Base-by-base conservation (phyloP, 1,284 basidiomycete species). In the Apiotrichum laibachii region DNA sequence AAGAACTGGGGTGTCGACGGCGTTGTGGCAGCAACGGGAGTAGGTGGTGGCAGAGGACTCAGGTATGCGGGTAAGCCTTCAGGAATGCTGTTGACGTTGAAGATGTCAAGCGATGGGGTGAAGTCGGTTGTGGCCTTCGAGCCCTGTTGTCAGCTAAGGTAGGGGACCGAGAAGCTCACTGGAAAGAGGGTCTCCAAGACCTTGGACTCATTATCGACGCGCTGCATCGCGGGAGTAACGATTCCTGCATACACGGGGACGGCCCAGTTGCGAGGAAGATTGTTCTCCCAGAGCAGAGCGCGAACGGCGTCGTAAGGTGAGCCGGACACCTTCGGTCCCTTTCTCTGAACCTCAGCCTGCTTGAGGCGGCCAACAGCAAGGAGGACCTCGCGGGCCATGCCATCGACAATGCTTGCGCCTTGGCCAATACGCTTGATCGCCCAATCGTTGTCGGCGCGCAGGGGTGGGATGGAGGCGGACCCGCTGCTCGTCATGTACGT, bases 231-330 rank as follows among this genome's bases (percentile, higher is more conserved):
- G 5, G 49, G 49, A 2, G 49, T 50, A 16, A 50, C 26, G 35
- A 50, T 6, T 1, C 35, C 21, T 2, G 49, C 49, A 10, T 35
- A 35, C 12, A 39, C 49, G 1, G 49, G 49, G 12, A 50, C 16
- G 12, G 21, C 49, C 49, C 49, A 50, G 49, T 50, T 35, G 34
- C 49, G 49, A 2, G 49, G 49, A 13, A 50, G 49, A 12, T 19
- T n/a, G 37, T 50, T 50, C 5, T 12, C 34, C 16, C 37, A 6
- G 12, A 50, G 49, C 15, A 22, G 39, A 12, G 49, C 49, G 49
- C 49, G 35, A 9, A 50, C 16, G 21, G 39, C 21, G 11, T 13
- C 33, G 18, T 35, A 33, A 6, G 47, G 33, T 5, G 47, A 35
- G 47, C 35, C 33, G 2, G 35, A 3, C 47, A 19, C 33, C 5